Conservation (phyloP, 371 early-diverging fungal genomes). For the Globomyces sp. region DNA sequence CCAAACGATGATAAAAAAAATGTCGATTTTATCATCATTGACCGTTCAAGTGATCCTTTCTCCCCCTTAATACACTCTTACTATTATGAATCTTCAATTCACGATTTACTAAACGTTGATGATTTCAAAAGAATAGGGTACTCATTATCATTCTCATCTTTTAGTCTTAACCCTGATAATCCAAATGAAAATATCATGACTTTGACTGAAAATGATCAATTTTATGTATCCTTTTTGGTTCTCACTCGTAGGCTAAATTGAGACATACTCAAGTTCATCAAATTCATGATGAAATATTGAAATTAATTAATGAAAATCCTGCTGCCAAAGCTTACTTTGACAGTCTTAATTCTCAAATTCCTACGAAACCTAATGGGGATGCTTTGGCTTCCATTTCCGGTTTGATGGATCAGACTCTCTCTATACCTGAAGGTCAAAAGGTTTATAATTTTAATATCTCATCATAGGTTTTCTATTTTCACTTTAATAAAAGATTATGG, state of each 20-base stretch:
- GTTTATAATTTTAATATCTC: too few species aligned
- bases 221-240: constrained; percentile 5
- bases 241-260: constrained; percentile 5
- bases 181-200: constrained; percentile 34
- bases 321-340: constrained; percentile 8
- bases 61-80: constrained; percentile 92
- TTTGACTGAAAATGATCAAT: constrained; percentile 7
- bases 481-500: too few species aligned
- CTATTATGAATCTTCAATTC: constrained; percentile 91
- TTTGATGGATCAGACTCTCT: too few species aligned
- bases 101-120: constrained; percentile 79
- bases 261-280: constrained; percentile 34
- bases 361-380: too few species aligned
- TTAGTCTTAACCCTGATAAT: constrained; percentile 46
- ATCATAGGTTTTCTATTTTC: too few species aligned
- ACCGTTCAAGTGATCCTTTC: constrained; percentile 83
- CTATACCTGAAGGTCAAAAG: too few species aligned
- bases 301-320: constrained; percentile 20
- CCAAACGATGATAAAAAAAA: background rate
- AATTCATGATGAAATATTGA: constrained; percentile 23
- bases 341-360: background rate
- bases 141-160: background rate
- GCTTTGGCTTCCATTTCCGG: too few species aligned
- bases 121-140: constrained; percentile 46
- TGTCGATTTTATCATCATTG: constrained; percentile 73